Conservation (phyloP, 495 filamentous ascomycete genomes). For the Extremus antarcticus region DNA sequence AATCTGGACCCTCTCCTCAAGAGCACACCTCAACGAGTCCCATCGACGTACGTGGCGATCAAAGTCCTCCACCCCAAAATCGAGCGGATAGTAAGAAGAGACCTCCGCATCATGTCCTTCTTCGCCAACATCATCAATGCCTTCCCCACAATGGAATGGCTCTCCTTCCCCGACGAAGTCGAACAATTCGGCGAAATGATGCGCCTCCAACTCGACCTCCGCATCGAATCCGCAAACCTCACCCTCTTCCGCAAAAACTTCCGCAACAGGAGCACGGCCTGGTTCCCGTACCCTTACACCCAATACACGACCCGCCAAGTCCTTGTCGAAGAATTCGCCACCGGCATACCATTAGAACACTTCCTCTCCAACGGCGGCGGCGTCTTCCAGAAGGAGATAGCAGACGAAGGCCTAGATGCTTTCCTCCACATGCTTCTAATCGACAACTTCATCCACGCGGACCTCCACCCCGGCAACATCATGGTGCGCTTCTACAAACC, state of each 20-base stretch:
- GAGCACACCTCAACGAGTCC: slow-evolving; percentile 69
- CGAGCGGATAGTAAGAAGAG: slow-evolving; percentile 76
- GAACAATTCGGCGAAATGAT: slow-evolving; percentile 96
- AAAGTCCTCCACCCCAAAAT: slow-evolving; percentile 93
- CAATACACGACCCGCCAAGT: slow-evolving; percentile 88
- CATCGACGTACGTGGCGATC: slow-evolving; percentile 87
- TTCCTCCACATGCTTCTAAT: slow-evolving; percentile 96
- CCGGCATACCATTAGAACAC: slow-evolving; percentile 80
- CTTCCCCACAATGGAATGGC: slow-evolving; percentile 94
- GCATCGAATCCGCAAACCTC: slow-evolving; percentile 89
- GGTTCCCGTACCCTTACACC: slow-evolving; percentile 89
- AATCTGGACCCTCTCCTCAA: slow-evolving; percentile 83
- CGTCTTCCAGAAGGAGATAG: slow-evolving; percentile 85
- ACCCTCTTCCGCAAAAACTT: slow-evolving; percentile 85
- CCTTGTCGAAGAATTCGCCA: slow-evolving; percentile 89
- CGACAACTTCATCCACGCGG: slow-evolving; percentile 98
- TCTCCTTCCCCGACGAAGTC: slow-evolving; percentile 92
- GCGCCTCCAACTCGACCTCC: slow-evolving; percentile 86
- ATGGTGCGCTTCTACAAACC: slow-evolving; percentile 98
- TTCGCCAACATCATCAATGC: slow-evolving; percentile 77
- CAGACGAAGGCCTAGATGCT: slow-evolving; percentile 91
- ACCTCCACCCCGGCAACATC: slow-evolving; percentile 96
- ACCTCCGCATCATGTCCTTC: slow-evolving; percentile 86
- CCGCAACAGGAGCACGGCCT: slow-evolving; percentile 76
- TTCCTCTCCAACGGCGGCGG: slow-evolving; percentile 89